A percentile compares a stretch with the other conserved stretches of the same genome.
phyloP scores from a whole-genome alignment of 2,329 filamentous ascomycete species.

The Monosporascus sp. region DNA sequence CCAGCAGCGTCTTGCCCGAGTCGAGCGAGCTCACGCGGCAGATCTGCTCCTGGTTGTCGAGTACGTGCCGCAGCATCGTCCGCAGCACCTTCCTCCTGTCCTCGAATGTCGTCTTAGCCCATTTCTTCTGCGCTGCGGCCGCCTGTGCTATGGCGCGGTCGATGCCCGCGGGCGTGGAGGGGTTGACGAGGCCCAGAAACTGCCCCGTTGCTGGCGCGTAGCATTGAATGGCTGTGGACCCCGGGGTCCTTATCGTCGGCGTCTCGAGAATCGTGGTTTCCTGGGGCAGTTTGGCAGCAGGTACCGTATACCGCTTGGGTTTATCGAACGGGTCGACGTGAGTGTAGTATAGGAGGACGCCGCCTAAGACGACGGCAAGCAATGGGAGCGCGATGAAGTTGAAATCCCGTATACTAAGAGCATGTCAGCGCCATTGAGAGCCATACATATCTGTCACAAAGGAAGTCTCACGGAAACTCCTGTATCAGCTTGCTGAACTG shows the following conservation, averaged over 20 bases:
- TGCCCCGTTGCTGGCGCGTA: conserved; percentile 87
- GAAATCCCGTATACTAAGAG: conserved; percentile 14
- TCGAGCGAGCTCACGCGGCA: conserved; percentile 82
- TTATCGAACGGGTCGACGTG: conserved; percentile 23
- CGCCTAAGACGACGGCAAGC: conserved; percentile 13
- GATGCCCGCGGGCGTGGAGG: conserved; percentile 69
- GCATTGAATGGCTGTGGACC: conserved; percentile 68
- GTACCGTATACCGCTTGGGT: conserved; percentile 54
- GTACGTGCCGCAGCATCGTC: conserved; percentile 73
- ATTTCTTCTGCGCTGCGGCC: conserved; percentile 66
- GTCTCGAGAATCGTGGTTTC: conserved; percentile 52
- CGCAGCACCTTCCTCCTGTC: conserved; percentile 74
- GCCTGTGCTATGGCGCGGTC: conserved; percentile 73
- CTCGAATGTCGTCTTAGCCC: conserved; percentile 71
- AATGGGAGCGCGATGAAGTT: conserved; percentile 12
- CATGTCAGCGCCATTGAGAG: too few relatives aligned
- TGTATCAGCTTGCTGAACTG: conserved; percentile 17
- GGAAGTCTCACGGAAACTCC: conserved; percentile 19
- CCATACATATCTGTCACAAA: too few relatives aligned
- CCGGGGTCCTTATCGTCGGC: conserved; percentile 58
- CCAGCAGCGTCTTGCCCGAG: conserved; percentile 92
- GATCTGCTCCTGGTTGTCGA: conserved; percentile 86
- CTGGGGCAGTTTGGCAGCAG: conserved; percentile 55
- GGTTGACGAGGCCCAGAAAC: conserved; percentile 72
- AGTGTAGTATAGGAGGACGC: conserved; percentile 15